A percentile compares a stretch with the other conserved stretches of the same genome.
Evolutionary conservation across 331 rosid genomes (phyloP).

Genomic region (Prunus yedoensis): DNA sequence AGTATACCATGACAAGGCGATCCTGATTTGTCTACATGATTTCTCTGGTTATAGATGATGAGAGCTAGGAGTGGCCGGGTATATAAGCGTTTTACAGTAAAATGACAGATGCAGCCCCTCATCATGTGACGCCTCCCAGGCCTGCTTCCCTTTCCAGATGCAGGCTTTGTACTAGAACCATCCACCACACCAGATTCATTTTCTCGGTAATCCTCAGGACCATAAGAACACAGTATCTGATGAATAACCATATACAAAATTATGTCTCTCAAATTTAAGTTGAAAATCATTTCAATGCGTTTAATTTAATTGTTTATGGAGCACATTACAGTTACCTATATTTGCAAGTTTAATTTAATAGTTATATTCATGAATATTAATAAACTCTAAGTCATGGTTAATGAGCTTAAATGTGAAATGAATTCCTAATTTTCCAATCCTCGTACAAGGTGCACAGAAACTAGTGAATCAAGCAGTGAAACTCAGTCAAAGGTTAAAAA

Average conservation of each 20-base stretch:
- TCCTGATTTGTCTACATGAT: conserved; percentile 70
- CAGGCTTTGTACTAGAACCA: conserved; percentile 50
- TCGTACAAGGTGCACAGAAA: neutral
- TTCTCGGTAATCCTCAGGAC: conserved; percentile 80
- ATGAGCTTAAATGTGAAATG: neutral
- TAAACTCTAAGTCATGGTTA: neutral
- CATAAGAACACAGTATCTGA: conserved; percentile 85
- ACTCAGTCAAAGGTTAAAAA: neutral
- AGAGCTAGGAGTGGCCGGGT: conserved; percentile 61
- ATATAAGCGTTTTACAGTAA: conserved; percentile 72
- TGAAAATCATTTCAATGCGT: neutral
- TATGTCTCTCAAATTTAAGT: conserved; percentile 5
- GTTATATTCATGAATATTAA: neutral
- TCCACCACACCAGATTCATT: conserved; percentile 40
- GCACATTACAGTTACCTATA: neutral
- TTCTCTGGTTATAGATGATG: conserved; percentile 68
- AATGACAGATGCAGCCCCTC: conserved; percentile 87
- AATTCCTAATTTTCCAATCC: neutral
- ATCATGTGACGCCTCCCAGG: conserved; percentile 88
- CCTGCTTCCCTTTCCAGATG: conserved; percentile 82
- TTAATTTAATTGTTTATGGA: neutral
- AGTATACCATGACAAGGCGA: conserved; percentile 74
- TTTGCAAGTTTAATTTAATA: neutral
- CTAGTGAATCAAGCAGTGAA: neutral
- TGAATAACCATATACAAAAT: conserved; percentile 17